Base-by-base conservation (phyloP, 108 stramenopile species). In the Nitzschia sp. region DNA sequence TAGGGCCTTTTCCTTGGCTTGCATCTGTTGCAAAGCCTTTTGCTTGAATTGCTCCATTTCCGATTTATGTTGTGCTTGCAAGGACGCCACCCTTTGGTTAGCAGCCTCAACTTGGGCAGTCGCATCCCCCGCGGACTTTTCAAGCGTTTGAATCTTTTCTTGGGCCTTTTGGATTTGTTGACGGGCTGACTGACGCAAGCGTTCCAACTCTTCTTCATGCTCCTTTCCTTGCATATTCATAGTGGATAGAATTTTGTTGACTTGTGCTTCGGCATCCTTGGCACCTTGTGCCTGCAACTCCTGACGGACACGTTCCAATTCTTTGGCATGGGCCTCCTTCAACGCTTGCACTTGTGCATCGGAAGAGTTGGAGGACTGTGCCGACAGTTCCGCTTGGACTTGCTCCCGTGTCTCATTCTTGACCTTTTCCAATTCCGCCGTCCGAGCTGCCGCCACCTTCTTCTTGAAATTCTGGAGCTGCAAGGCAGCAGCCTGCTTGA, bases 401-500 rank as follows among this genome's bases (percentile, higher is more conserved):
- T 79, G 73, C 19, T 42, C 75, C 11, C 76, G 64, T 17, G 77
- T 70, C 51, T 74, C 83, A 51, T 72, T 79, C 37, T 70, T 72
- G 42, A 77, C 54, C 29, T 81, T 76, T 44, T 81, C 80, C 21
- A 81, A 54, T 54, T 86, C 84, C 8, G 72, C 67, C 41, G 69
- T 46, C 24, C 81, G 71, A 24, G 84, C 84, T 22, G 74, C 62
- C 1, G 77, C 77, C 26, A 85, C 73, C 65, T 85, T 85, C 63
- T 81, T 79, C 41, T 85, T 85, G 54, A 85, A 80, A 25, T 54
- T 68, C 51, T 59, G 61, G 5, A 85, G 51, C 51, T 85, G 84
- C 53, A 48, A 17, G 20, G 77, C 67, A 11, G 84, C 84, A 21
- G 73, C 72, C 44, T 65, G 58, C 48, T 86, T 86, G 20, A 81